Base-by-base conservation (phyloP, 495 filamentous ascomycete genomes). In the Delitschia confertaspora region DNA sequence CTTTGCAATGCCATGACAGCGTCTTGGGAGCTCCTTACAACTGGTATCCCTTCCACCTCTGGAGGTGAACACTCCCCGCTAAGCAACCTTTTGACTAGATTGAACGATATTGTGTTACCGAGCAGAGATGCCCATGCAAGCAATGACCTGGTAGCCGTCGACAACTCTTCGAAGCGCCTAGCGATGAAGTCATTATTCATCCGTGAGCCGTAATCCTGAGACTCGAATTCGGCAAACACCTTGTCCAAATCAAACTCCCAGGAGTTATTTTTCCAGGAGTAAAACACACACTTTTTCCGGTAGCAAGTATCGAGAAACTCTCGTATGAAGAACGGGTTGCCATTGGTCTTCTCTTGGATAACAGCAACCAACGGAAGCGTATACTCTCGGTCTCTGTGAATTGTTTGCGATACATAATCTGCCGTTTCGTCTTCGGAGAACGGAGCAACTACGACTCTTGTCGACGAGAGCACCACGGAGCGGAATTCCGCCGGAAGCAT, bases 281-380 rank as follows among this genome's bases (percentile, higher is more conserved):
- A 93, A 76, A 81, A 93, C 37, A 95, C 79, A 55, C 83, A 89
- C 51, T 78, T 78, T 59, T 85, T 93, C 13, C 80, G 76, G 60
- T 93, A 79, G 56, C 83, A 88, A 6, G 82, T 80, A 56, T 82
- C 83, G n/a, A 95, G 72, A 76, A 95, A 88, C 60, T 93, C 83
- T 22, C 83, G 75, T 47, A 93, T 80, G 51, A 88, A 89, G 60
- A 93, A 93, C 0, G 84, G 83, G 54, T 93, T 91, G 0, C 85
- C 85, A 10, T 71, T 69, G 17, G 78, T 83, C 63, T 88, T 88
- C 52, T 87, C 84, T 60, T 87, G 82, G 13, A 93, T 72, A 8
- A 88, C 79, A 14, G 82, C 74, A 7, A 78, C 75, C 9, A 86
- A 59, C 5, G 80, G 70, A 6, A 80, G 48, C 14, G 79, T 69